A percentile compares a stretch with the other conserved stretches of the same genome.
These are phyloP conservation scores for Calonectria honghensis DNA, from an alignment of 2,329 filamentous ascomycete species.

Conservation along the genomic window DNA sequence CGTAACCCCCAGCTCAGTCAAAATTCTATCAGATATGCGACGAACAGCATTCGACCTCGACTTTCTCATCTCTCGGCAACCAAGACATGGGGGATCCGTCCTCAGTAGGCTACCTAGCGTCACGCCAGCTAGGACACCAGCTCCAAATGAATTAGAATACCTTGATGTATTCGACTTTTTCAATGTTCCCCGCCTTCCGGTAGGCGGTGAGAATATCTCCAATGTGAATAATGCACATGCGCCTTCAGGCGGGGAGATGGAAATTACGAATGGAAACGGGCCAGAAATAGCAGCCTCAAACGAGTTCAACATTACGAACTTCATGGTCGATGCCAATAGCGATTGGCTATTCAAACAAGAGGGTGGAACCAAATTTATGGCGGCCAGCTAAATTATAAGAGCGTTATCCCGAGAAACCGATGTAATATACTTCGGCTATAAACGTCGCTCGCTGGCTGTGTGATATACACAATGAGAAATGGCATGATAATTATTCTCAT, in stretches of 20 bases:
- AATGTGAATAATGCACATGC: conserved; percentile 47
- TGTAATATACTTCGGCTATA: not conserved
- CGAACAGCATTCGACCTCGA: conserved; percentile 93
- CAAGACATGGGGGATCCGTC: conserved; percentile 66
- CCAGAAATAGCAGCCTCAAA: conserved; percentile 64
- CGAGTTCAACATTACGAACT: conserved; percentile 86
- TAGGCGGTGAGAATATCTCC: conserved; percentile 62
- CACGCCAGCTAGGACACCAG: conserved; percentile 81
- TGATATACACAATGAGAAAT: conserved; percentile 11
- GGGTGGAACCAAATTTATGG: conserved; percentile 54
- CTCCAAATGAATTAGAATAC: conserved; percentile 90
- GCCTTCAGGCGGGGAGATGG: conserved; percentile 52
- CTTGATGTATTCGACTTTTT: conserved; percentile 96
- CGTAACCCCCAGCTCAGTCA: conserved; percentile 87
- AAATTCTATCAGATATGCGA: conserved; percentile 93
- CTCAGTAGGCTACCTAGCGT: conserved; percentile 70
- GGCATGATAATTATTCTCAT: conserved; percentile 18
- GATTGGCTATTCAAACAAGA: conserved; percentile 83
- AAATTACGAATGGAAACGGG: conserved; percentile 54
- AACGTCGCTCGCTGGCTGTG: conserved; percentile 17
- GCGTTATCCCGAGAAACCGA: not conserved
- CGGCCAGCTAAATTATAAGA: conserved; percentile 40
- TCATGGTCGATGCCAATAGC: conserved; percentile 83
- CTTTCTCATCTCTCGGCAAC: conserved; percentile 90
- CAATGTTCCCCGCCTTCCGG: conserved; percentile 86